Conservation (phyloP, 768 basidiomycete species). For the Russula compacta region DNA sequence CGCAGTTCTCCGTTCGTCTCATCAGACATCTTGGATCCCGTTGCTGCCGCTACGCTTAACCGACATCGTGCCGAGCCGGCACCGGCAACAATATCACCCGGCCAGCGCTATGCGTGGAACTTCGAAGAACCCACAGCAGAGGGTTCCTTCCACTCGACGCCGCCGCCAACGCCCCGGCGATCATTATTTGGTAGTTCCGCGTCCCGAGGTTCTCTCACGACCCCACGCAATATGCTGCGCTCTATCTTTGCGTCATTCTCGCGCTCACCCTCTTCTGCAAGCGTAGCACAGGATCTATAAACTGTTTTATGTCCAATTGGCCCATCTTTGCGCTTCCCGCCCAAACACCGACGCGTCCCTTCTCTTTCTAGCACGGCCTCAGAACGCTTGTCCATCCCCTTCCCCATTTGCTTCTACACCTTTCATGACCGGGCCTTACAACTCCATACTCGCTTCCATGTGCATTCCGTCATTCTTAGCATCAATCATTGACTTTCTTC, state of each 20-base stretch:
- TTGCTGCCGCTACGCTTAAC: background rate
- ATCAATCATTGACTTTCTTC: conserved; percentile 3
- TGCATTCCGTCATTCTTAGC: conserved; percentile 1
- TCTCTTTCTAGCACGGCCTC: background rate
- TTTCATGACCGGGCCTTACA: background rate
- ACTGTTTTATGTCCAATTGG: background rate
- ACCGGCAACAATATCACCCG: background rate
- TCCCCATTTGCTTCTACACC: background rate
- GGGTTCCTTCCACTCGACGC: background rate
- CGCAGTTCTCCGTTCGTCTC: conserved; percentile 14
- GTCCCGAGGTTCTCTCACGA: background rate
- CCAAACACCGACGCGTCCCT: background rate
- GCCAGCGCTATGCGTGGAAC: background rate
- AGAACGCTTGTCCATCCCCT: background rate
- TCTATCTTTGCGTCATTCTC: conserved; percentile 14
- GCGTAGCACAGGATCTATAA: background rate
- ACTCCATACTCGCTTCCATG: conserved; percentile 6
- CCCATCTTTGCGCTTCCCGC: background rate
- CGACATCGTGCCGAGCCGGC: background rate
- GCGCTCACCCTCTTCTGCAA: conserved; percentile 5
- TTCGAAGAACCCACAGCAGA: background rate
- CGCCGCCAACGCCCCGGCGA: background rate
- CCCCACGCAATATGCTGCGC: conserved; percentile 9
- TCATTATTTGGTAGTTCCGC: background rate
- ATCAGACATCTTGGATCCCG: background rate